Evolutionary conservation across 805 yeast genomes (phyloP).

Genomic region (Yarrowia bubula): DNA sequence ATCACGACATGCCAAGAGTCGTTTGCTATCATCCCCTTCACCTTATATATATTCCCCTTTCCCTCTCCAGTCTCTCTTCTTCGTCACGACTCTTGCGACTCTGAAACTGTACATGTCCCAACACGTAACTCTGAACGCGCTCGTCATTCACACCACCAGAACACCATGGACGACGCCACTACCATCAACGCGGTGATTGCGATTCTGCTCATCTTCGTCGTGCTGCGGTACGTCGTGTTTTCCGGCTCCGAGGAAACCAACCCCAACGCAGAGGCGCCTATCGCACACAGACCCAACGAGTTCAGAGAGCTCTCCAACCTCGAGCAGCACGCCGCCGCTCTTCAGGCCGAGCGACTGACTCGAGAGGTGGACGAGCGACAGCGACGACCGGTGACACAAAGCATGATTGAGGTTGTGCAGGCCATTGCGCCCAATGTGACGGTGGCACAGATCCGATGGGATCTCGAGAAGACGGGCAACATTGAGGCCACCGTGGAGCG

Average conservation of each 20-base stretch:
- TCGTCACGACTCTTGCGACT: too few relatives aligned
- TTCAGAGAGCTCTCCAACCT: constrained; percentile 12
- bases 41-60: not conserved
- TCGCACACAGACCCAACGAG: constrained; percentile 11
- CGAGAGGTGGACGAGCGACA: constrained; percentile 1
- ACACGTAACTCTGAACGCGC: constrained; percentile 3
- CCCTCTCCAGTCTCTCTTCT: not conserved
- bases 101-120: not conserved
- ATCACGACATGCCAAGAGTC: not conserved
- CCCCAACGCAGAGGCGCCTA: constrained; percentile 2
- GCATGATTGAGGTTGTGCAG: constrained; percentile 82
- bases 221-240: constrained; percentile 30
- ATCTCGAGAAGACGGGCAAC: constrained; percentile 63
- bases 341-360: constrained; percentile 21
- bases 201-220: constrained; percentile 30
- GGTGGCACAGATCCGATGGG: constrained; percentile 67
- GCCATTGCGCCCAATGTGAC: constrained; percentile 75
- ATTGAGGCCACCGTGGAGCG: constrained; percentile 78
- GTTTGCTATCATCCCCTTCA: not conserved
- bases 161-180: not conserved
- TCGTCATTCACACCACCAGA: not conserved
- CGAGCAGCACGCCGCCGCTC: constrained; percentile 7
- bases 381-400: constrained; percentile 29
- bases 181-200: constrained; percentile 30
- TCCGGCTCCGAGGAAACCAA: constrained; percentile 7